phyloP scores from a whole-genome alignment of 164 flowering plant species.

The Cinnamomum micranthum region DNA sequence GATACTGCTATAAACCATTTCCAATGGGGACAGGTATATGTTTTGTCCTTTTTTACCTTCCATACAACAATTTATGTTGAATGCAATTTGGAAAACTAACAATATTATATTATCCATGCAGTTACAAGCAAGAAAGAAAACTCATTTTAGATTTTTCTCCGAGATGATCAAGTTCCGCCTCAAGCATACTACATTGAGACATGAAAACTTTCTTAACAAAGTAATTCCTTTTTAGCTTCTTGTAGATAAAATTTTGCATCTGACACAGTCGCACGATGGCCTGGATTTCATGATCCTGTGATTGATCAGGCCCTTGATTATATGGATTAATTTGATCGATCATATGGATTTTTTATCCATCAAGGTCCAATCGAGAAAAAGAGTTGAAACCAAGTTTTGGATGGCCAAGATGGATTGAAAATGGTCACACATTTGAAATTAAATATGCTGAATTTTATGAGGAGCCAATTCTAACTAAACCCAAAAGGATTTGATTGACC shows the following conservation, averaged over 20 bases:
- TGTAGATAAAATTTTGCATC: not conserved
- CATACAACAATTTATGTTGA: not conserved
- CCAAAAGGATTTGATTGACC: no score
- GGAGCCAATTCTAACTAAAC: no score
- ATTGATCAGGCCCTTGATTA: no score
- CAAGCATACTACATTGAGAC: slow-evolving; percentile 44
- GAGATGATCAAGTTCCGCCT: slow-evolving; percentile 72
- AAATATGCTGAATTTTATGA: no score
- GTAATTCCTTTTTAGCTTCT: slow-evolving; percentile 33
- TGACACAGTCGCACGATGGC: no score
- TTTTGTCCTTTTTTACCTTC: not conserved
- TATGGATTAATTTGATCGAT: no score
- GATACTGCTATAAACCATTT: slow-evolving; percentile 78
- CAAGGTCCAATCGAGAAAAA: no score
- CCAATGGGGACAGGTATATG: slow-evolving; percentile 69
- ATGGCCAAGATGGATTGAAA: no score
- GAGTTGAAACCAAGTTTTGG: no score
- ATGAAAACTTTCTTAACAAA: slow-evolving; percentile 58
- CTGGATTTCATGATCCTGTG: no score
- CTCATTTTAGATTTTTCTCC: slow-evolving; percentile 81
- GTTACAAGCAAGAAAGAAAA: slow-evolving; percentile 54
- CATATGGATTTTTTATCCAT: no score
- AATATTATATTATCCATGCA: slow-evolving; percentile 24
- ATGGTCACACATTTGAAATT: no score
- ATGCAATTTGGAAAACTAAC: not conserved